Base-by-base conservation (phyloP, 2,329 filamentous ascomycete species). In the Scedosporium minutisporum region DNA sequence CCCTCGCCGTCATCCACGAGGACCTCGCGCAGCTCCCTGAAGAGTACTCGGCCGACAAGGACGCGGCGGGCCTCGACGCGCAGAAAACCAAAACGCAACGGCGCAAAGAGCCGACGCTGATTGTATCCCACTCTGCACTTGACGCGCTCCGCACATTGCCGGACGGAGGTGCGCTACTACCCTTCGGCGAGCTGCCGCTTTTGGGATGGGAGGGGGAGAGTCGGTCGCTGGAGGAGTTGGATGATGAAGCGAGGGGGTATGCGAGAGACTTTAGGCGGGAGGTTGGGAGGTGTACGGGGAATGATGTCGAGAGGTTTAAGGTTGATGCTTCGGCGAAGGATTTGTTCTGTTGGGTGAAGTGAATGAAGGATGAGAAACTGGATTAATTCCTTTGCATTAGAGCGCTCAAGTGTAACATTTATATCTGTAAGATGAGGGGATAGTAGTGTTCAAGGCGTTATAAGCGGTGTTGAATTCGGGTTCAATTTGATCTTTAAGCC, bases 1-100 rank as follows among this genome's bases (percentile, higher is more conserved):
- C 83, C 4, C 76, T 96, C 12, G 85, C 86, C n/a, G 89, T 86
- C 0, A 77, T 93, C 0, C 93, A 97, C 72, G 85, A 82, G 64
- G 93, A 97, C 66, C 76, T 96, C 4, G 86, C 85, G 64, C 82
- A 84, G 46, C 71, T 80, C 1, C 92, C 92, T 0, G 91, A 96
- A 72, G 93, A 87, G 68, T 86, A 83, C 65, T 68, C 73, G 7
- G 68, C 68, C 1, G 68, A 68, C 14, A 67, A 66, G 12, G 67
- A 69, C n/a, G 25, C 55, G 4, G 27, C 12, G 12, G 27, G 25
- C 18, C 16, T 55, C 12, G n/a, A 58, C 70, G 14, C 53, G 21
- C 55, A 14, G 62, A 16, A 58, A 66, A 33, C 64, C 66, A 18
- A 66, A 68, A 12, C 65, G 69, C 68, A 72, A n/a, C 64, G 67